phyloP scores from a whole-genome alignment of 495 filamentous ascomycete species.

The Neurospora sp. region DNA sequence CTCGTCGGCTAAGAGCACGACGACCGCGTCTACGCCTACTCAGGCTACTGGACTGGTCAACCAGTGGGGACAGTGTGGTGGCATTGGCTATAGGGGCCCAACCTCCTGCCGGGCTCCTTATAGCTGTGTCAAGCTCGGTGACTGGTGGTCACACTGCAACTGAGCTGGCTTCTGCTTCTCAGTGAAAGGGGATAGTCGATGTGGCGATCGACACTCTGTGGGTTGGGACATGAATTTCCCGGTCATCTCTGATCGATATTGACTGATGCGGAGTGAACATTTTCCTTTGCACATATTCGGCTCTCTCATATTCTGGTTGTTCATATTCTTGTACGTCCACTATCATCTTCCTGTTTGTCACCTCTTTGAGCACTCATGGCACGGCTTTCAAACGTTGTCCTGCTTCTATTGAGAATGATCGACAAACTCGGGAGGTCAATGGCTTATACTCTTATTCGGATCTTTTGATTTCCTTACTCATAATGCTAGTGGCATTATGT shows the following conservation, averaged over 20 bases:
- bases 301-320: background rate
- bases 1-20: background rate
- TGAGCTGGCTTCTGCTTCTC: conserved; percentile 3
- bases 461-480: background rate
- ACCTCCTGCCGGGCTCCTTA: conserved; percentile 29
- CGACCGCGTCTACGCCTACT: background rate
- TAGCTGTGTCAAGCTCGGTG: conserved; percentile 14
- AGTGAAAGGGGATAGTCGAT: background rate
- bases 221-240: background rate
- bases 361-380: background rate
- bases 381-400: background rate
- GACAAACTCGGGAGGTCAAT: background rate
- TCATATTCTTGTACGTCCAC: background rate
- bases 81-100: conserved; percentile 25
- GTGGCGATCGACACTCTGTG: background rate
- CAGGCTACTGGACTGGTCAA: conserved; percentile 11
- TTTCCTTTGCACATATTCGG: background rate
- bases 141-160: conserved; percentile 27
- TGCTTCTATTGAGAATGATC: background rate
- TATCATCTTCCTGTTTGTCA: background rate
- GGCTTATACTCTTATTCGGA: background rate
- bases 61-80: conserved; percentile 35
- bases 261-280: background rate
- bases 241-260: background rate
- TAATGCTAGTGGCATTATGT: background rate